These are phyloP conservation scores for Knufia fluminis DNA, from an alignment of 2,329 filamentous ascomycete species.

Conservation along the genomic window DNA sequence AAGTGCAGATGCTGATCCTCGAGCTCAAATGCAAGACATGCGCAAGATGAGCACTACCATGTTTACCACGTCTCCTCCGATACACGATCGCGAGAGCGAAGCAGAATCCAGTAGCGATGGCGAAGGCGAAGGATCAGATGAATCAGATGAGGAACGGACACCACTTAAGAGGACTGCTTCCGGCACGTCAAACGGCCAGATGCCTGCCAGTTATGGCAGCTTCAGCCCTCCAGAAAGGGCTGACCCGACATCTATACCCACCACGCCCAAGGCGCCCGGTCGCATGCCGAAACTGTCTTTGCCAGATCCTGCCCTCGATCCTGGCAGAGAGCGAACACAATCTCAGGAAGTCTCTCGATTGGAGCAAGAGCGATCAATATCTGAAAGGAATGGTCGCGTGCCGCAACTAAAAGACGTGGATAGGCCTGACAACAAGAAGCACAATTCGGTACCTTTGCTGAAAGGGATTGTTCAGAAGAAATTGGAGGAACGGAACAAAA, in stretches of 20 bases:
- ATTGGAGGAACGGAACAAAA: not conserved
- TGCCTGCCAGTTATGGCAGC: constrained; percentile 51
- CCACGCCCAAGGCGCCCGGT: constrained; percentile 20
- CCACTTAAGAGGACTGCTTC: constrained; percentile 13
- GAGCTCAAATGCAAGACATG: constrained; percentile 10
- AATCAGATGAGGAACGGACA: constrained; percentile 5
- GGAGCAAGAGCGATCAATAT: not conserved
- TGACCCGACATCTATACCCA: constrained; percentile 23
- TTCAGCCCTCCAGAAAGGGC: constrained; percentile 43
- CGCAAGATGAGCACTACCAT: constrained; percentile 22
- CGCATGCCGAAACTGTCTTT: constrained; percentile 47
- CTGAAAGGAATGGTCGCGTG: not conserved
- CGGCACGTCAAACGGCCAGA: constrained; percentile 29
- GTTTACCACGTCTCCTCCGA: constrained; percentile 27
- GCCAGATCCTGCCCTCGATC: constrained; percentile 52
- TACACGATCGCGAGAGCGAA: constrained; percentile 29
- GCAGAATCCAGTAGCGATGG: constrained; percentile 8
- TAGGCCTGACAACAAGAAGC: constrained; percentile 1
- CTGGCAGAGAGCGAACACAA: constrained; percentile 17
- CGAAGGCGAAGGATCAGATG: not conserved
- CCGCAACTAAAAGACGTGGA: not conserved
- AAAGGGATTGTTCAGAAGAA: constrained; percentile 14
- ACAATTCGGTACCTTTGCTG: constrained; percentile 9
- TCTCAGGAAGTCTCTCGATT: not conserved
- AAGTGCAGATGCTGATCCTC: constrained; percentile 13